Evolutionary conservation across 495 filamentous ascomycete species (phyloP).

Genomic region (Aspergillus homomorphus): DNA sequence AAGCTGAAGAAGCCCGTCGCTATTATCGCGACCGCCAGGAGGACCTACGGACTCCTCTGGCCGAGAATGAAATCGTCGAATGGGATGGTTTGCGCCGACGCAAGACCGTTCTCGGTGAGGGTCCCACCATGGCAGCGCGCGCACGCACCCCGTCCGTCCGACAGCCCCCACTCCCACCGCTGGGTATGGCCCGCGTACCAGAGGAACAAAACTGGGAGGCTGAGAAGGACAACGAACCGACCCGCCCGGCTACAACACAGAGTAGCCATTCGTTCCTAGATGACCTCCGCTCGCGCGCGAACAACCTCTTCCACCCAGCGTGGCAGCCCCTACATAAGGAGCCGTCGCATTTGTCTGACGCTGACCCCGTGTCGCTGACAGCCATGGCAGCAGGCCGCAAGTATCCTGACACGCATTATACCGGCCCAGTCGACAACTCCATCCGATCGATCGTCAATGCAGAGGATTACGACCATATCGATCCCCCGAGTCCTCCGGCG

Average conservation of each 20-base stretch:
- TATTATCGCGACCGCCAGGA: slow-evolving; percentile 71
- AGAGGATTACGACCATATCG: slow-evolving; percentile 34
- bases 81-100: slow-evolving; percentile 91
- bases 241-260: slow-evolving; percentile 32
- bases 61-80: slow-evolving; percentile 74
- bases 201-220: slow-evolving; percentile 25
- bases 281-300: slow-evolving; percentile 53
- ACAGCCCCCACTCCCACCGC: slow-evolving; percentile 62
- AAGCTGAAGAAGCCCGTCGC: slow-evolving; percentile 75
- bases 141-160: slow-evolving; percentile 27
- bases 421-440: slow-evolving; percentile 32
- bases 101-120: slow-evolving; percentile 63
- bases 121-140: slow-evolving; percentile 33
- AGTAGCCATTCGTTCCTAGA: slow-evolving; percentile 49
- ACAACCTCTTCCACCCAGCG: slow-evolving; percentile 33
- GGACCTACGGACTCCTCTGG: slow-evolving; percentile 70
- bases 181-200: slow-evolving; percentile 87
- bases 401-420: slow-evolving; percentile 39
- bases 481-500: slow-evolving; percentile 15
- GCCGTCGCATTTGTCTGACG: slow-evolving; percentile 23
- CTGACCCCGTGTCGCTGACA: slow-evolving; percentile 22
- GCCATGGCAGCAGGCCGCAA: slow-evolving; percentile 30
- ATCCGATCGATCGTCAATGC: slow-evolving; percentile 12
- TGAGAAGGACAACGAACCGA: slow-evolving; percentile 32
- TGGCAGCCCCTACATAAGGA: slow-evolving; percentile 35